Evolutionary conservation across 495 filamentous ascomycete species (phyloP).

Genomic region (Penicillium atrosanguineum): DNA sequence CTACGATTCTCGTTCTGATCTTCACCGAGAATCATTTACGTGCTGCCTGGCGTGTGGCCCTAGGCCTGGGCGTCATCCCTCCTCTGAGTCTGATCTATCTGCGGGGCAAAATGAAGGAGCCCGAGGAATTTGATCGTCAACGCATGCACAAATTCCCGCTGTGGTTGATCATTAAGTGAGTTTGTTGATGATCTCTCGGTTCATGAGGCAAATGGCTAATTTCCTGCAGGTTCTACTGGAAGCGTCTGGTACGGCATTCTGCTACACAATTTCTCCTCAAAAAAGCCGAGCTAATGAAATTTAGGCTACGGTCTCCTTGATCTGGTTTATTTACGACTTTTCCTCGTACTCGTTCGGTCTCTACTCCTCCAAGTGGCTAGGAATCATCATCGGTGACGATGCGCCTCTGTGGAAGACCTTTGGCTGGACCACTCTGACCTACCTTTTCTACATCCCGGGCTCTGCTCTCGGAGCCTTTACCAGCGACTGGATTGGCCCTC

Average conservation of each 20-base stretch:
- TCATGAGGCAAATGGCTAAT: not conserved
- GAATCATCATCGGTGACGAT: conserved; percentile 55
- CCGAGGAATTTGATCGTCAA: conserved; percentile 71
- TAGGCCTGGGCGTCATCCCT: conserved; percentile 79
- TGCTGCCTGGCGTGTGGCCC: conserved; percentile 70
- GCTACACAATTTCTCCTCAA: not conserved
- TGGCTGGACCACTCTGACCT: conserved; percentile 82
- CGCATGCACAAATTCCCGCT: conserved; percentile 53
- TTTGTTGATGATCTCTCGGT: not conserved
- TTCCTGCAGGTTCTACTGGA: conserved; percentile 48
- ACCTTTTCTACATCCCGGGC: conserved; percentile 83
- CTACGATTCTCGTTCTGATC: conserved; percentile 68
- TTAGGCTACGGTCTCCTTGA: conserved; percentile 67
- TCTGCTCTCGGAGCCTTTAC: conserved; percentile 70
- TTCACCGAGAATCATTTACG: conserved; percentile 66
- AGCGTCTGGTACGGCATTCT: conserved; percentile 33
- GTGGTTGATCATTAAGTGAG: conserved; percentile 50
- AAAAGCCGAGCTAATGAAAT: conserved; percentile 51
- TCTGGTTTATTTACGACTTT: conserved; percentile 96
- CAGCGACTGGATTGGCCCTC: conserved; percentile 74
- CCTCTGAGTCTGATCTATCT: conserved; percentile 72
- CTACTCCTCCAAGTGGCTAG: conserved; percentile 69
- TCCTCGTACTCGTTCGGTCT: conserved; percentile 76
- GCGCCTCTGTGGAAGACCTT: conserved; percentile 70
- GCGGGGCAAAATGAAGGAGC: conserved; percentile 74